Base-by-base conservation (phyloP, 1,284 basidiomycete genomes). In the Tilletia walkeri region DNA sequence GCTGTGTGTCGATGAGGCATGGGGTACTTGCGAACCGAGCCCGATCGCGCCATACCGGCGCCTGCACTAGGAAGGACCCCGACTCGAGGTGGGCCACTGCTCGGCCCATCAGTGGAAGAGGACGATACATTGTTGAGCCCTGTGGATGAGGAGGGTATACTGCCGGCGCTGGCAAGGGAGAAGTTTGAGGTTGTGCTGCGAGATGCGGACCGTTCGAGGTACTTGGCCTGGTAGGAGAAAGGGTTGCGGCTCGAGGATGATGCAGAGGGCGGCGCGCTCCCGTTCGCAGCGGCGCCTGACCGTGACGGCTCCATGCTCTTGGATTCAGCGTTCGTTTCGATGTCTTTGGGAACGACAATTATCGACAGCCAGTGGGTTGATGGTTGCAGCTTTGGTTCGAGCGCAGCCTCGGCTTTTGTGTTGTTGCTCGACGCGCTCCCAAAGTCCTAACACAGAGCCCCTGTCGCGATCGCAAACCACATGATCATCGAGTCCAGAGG, bases 171-270 rank as follows among this genome's bases (percentile, higher is more conserved):
- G 38, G 74, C 56, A 67, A 79, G 78, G 12, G 78, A 79, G 63
- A 80, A 77, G 61, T 73, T 73, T 3, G 67, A 66, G 36, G 47
- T 34, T 4, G 69, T 48, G 72, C 74, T 73, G 69, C 76, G 75
- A 5, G 79, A 81, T 6, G 71, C 39, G 65, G 77, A 79, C 18
- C 80, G 75, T 34, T 81, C 80, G 67, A 81, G 73, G 68, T 79
- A 75, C 39, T 78, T 79, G 66, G 74, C 73, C 69, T 81, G 80
- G 66, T 81, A 81, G 2, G 77, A 77, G 65, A 81, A 81, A 5
- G 80, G 78, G 38, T 71, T 76, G 50, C 54, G 66, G 49, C 78
- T n/a, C 41, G 63, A 47, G 36, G 61, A 36, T 36, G 63, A 65
- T 6, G 68, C 56, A 20, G 63, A n/a, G 2, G 68, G 65, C 10